Conservation (phyloP, 306 rosid species). For the Mimosa pudica region DNA sequence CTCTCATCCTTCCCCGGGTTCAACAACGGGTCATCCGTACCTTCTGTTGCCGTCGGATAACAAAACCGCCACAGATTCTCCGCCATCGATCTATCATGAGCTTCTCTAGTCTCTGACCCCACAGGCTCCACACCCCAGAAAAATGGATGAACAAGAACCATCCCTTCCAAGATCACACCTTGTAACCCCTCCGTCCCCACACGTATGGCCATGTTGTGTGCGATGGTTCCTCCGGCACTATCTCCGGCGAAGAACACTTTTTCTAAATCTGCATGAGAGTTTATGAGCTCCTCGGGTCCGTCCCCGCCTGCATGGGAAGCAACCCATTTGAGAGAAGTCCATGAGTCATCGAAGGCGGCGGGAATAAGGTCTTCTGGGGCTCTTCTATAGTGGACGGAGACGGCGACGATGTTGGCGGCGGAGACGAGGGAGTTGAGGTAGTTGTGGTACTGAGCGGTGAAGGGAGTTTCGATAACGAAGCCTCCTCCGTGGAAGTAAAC, state of each 20-base stretch:
- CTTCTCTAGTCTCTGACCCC: not conserved
- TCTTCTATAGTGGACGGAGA: conserved; percentile 12
- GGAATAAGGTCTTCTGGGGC: conserved; percentile 30
- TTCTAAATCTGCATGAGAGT: not conserved
- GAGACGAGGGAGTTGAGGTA: not conserved
- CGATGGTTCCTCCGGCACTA: conserved; percentile 5
- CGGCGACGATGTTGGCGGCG: not conserved
- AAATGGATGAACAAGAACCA: conserved; percentile 9
- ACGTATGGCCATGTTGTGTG: conserved; percentile 15
- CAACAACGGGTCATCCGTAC: conserved; percentile 31
- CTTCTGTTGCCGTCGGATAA: conserved; percentile 9
- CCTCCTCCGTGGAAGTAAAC: conserved; percentile 30
- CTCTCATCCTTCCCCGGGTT: conserved; percentile 42
- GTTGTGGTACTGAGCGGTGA: not conserved
- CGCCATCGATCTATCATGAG: fast-evolving
- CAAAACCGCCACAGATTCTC: not conserved
- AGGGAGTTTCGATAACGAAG: not conserved
- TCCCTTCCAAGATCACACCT: not conserved
- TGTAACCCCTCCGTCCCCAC: not conserved
- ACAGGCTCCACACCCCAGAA: conserved; percentile 31
- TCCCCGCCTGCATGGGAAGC: conserved; percentile 2
- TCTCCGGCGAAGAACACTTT: conserved; percentile 8
- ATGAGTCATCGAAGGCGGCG: conserved; percentile 5
- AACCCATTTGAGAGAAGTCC: conserved; percentile 9
- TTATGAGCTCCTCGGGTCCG: not conserved